phyloP scores from a whole-genome alignment of 2,329 filamentous ascomycete genomes.

The Phialophora tarda region DNA sequence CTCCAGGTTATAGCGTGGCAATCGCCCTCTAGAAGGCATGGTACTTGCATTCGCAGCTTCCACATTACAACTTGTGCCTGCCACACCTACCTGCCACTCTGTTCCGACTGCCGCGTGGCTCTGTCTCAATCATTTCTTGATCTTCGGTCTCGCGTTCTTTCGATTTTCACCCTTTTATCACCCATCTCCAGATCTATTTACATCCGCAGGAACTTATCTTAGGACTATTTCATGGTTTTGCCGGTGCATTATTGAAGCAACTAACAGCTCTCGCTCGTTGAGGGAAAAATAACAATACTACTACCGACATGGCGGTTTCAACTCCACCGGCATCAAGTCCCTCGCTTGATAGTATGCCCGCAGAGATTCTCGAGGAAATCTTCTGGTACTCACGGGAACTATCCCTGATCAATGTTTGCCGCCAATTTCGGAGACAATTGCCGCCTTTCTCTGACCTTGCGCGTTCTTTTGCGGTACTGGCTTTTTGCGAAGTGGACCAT shows the following conservation, averaged over 20 bases:
- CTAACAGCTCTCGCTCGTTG: neutral
- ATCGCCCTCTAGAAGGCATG: neutral
- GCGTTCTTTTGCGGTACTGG: neutral
- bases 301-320: neutral
- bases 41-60: neutral
- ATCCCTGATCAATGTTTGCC: neutral
- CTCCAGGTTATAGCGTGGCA: neutral
- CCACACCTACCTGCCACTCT: neutral
- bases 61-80: neutral
- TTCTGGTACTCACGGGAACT: neutral
- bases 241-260: neutral
- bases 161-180: neutral
- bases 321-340: neutral
- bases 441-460: neutral
- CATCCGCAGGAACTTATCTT: neutral
- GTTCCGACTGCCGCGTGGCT: neutral
- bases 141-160: neutral
- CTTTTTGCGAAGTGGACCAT: neutral
- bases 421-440: neutral
- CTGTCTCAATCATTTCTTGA: neutral
- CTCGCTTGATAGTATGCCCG: neutral
- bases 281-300: neutral
- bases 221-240: neutral
- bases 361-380: neutral
- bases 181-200: neutral